Evolutionary conservation across 805 yeast species (phyloP).

Genomic region (Pichia sporocuriosa): DNA sequence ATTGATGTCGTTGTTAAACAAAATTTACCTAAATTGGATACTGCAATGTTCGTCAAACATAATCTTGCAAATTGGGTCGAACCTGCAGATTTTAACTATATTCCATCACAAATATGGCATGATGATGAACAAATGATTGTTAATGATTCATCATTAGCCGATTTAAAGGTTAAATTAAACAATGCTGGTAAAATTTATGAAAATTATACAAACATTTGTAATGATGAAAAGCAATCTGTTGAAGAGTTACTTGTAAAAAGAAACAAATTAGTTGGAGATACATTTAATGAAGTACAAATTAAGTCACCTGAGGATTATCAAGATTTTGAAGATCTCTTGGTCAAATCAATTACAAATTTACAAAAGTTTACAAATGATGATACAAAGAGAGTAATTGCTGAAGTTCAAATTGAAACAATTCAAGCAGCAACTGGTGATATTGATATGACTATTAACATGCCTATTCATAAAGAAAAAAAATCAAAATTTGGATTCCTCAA

Average conservation of each 20-base stretch:
- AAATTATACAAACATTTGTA: conserved; percentile 35
- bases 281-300: conserved; percentile 33
- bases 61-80: conserved; percentile 72
- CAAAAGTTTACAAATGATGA: conserved; percentile 68
- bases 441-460: conserved; percentile 55
- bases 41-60: conserved; percentile 90
- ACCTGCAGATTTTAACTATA: conserved; percentile 76
- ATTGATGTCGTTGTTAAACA: conserved; percentile 54
- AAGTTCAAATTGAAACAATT: conserved; percentile 86
- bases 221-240: conserved; percentile 42
- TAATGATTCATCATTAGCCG: conserved; percentile 48
- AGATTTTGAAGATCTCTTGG: conserved; percentile 46
- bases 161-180: conserved; percentile 47
- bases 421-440: conserved; percentile 75
- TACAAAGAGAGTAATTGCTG: conserved; percentile 62
- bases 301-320: conserved; percentile 32
- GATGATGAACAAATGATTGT: conserved; percentile 78
- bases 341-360: conserved; percentile 45
- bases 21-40: conserved; percentile 69
- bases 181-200: conserved; percentile 33
- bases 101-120: conserved; percentile 94
- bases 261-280: conserved; percentile 27
- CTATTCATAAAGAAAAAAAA: conserved; percentile 48
- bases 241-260: conserved; percentile 35
- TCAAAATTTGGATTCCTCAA: conserved; percentile 41